Conservation (phyloP, 2,329 filamentous ascomycete species). For the Tolypocladium cylindrosporum region DNA sequence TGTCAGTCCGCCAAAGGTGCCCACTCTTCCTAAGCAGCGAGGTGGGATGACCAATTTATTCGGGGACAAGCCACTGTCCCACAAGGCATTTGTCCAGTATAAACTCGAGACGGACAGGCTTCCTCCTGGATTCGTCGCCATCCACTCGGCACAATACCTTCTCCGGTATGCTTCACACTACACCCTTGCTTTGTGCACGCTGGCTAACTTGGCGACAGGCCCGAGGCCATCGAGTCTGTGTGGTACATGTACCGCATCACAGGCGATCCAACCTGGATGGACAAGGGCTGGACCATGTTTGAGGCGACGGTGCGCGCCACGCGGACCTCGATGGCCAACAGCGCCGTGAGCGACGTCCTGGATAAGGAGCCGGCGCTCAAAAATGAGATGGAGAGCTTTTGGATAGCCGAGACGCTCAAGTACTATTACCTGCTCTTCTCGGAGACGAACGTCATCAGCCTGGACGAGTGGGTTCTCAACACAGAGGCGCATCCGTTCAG, state of each 20-base stretch:
- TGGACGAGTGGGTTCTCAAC: conserved; percentile 61
- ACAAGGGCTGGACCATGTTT: conserved; percentile 84
- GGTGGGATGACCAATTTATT: not conserved
- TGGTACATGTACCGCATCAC: conserved; percentile 90
- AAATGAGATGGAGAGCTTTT: conserved; percentile 80
- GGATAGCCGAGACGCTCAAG: conserved; percentile 84
- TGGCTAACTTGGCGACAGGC: conserved; percentile 33
- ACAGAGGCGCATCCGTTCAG: conserved; percentile 52
- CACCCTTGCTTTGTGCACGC: conserved; percentile 17
- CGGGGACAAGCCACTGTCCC: conserved; percentile 31
- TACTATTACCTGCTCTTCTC: conserved; percentile 82
- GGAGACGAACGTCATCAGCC: conserved; percentile 51
- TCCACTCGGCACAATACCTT: conserved; percentile 44
- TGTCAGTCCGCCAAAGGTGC: not conserved
- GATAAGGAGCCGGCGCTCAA: conserved; percentile 27
- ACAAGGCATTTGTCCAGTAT: conserved; percentile 41
- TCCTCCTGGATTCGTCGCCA: conserved; percentile 38
- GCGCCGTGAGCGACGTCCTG: conserved; percentile 58
- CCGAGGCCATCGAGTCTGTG: conserved; percentile 79
- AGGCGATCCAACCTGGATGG: conserved; percentile 63
- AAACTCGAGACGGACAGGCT: conserved; percentile 34
- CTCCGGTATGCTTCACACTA: conserved; percentile 38
- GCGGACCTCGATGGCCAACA: conserved; percentile 55
- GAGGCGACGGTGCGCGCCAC: conserved; percentile 58
- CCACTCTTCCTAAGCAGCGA: not conserved